phyloP scores from a whole-genome alignment of 768 basidiomycete species.

The Multifurca ochricompacta region DNA sequence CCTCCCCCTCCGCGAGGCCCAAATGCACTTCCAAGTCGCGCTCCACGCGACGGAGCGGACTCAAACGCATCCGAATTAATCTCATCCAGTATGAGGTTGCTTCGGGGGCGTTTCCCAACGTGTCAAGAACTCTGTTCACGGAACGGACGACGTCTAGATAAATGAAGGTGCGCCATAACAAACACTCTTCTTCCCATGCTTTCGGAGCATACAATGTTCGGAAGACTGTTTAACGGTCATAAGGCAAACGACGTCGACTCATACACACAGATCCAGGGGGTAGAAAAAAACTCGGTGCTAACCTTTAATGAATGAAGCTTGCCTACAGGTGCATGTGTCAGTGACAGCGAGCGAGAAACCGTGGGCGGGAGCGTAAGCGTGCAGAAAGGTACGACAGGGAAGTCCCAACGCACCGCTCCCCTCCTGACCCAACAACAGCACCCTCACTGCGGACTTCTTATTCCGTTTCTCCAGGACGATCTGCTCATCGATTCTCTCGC shows the following conservation, averaged over 20 bases:
- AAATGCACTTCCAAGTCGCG: constrained; percentile 2
- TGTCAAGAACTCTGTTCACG: constrained; percentile 33
- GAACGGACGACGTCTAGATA: constrained; percentile 48
- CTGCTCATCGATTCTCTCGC: constrained; percentile 23
- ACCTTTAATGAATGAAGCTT: neutral
- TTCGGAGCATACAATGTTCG: neutral
- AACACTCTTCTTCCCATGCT: constrained; percentile 52
- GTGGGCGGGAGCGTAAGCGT: too few species aligned
- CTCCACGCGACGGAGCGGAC: constrained; percentile 29
- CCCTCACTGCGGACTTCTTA: constrained; percentile 18
- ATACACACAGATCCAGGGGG: neutral
- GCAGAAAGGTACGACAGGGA: neutral
- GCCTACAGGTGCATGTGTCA: neutral
- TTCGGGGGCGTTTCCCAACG: constrained; percentile 24
- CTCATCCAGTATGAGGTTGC: neutral
- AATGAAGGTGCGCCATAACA: constrained; percentile 69
- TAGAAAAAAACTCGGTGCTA: neutral
- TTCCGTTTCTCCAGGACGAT: constrained; percentile 12
- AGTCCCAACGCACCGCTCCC: constrained; percentile 2
- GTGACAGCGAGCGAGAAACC: neutral
- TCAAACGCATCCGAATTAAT: constrained; percentile 16
- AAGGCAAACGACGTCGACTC: neutral
- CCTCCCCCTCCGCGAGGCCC: neutral
- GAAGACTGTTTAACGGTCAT: neutral
- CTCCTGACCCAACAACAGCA: constrained; percentile 22